A percentile compares a stretch with the other conserved stretches of the same genome.
Evolutionary conservation across 2,329 filamentous ascomycete genomes (phyloP).

Genomic region (Paraconiothyrium brasiliense): DNA sequence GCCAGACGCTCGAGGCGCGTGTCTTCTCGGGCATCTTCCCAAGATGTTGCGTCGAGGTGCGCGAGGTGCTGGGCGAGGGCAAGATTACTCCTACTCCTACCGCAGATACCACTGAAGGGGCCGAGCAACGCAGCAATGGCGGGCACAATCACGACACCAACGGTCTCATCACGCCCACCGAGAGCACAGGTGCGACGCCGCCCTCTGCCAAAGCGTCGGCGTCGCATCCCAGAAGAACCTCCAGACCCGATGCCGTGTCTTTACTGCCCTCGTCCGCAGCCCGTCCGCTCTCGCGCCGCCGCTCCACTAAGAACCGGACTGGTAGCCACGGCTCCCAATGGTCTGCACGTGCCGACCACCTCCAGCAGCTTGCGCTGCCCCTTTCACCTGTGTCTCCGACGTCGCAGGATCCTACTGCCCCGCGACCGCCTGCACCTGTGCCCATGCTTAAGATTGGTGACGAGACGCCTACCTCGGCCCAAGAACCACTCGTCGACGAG

Average conservation of each 20-base stretch:
- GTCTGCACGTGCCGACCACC: conserved; percentile 51
- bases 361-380: conserved; percentile 50
- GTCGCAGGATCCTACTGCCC: conserved; percentile 70
- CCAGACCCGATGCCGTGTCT: conserved; percentile 38
- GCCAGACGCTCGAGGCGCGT: conserved; percentile 91
- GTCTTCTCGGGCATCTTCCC: conserved; percentile 99
- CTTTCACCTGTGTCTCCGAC: conserved; percentile 50
- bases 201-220: conserved; percentile 14
- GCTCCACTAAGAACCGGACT: conserved; percentile 44
- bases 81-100: conserved; percentile 32
- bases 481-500: conserved; percentile 94
- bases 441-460: conserved; percentile 98
- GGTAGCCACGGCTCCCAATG: conserved; percentile 49
- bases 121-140: conserved; percentile 31
- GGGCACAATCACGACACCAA: conserved; percentile 43
- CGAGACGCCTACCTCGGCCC: conserved; percentile 87
- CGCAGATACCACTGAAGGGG: conserved; percentile 24
- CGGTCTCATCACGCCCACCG: conserved; percentile 50
- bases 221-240: conserved; percentile 26
- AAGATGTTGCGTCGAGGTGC: conserved; percentile 90
- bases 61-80: conserved; percentile 81
- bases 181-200: conserved; percentile 46
- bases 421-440: conserved; percentile 88
- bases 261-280: conserved; percentile 34
- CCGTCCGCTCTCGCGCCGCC: conserved; percentile 39